Evolutionary conservation across 805 yeast genomes (phyloP), one percentile per base, ranked within the genome.

Genomic region (Candida morakotiae): DNA sequence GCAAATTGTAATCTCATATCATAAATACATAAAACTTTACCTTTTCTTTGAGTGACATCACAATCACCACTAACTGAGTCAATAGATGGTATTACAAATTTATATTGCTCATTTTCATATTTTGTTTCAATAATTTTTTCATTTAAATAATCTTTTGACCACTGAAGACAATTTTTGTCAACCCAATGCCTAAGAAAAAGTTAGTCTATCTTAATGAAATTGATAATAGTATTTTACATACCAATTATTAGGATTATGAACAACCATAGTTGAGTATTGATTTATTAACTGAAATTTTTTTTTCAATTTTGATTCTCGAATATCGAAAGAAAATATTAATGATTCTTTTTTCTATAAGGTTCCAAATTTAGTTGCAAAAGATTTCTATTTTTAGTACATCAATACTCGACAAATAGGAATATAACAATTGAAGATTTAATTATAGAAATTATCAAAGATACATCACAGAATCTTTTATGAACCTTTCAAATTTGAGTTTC

Each of bases 11-110:
- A 55, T 31, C 64, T 63, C 69, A 84, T 55, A 52, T 85, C 94
- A 51, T 75, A 84, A 34, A 84, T 80, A 52, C 91, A 83, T 49
- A 78, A 74, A 18, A 81, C 86, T 58, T 79, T 82, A 7, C 91
- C 91, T 59, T 85, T 85, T 64, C 94, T 75, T 58, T 85, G 91
- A 16, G 87, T 80, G 10, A 85, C 89, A 50, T 84, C 85, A 49
- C 93, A 83, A 56, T 85, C 93, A 16, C 94, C 94, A 5, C 66
- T 52, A 13, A 67, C 56, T 5, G 73, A 55, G 18, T 57, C 62
- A 3, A 81, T 62, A 2, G 67, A 51, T 14, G 60, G 60, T 30
- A 80, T 49, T 7, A 57, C 39, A 28, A 60, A 46, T 16, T 35
- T 46, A 35, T 47, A 44, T 6, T 27, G 43, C 14, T 59, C 67